Base-by-base conservation (phyloP, 768 basidiomycete genomes). In the Boletus tylopilopsis region DNA sequence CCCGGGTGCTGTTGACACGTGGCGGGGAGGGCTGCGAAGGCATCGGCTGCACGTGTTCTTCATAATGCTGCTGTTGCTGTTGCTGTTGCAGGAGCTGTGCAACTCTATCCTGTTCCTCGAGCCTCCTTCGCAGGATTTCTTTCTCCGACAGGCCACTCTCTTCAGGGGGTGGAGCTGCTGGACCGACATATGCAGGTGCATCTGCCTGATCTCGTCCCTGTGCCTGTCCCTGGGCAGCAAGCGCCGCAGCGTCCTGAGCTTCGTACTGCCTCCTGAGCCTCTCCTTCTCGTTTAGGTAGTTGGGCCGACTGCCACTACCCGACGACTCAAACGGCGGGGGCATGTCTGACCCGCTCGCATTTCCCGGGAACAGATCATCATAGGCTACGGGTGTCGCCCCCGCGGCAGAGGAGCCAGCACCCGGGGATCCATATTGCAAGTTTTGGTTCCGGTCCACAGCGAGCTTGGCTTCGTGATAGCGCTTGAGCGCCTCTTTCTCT, bases 391-490 rank as follows among this genome's bases (percentile, higher is more conserved):
- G 85, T 6, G 58, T 74, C 23, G 69, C 61, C 42, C 39, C 52
- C 18, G 57, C 49, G 8, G 42, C 53, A 12, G 61, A 58, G 6
- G 51, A 59, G 40, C 60, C 52, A 19, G 35, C 41, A 39, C 9
- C 48, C 21, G 56, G 49, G 9, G 24, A 58, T 45, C 15, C 61
- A 22, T 58, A 66, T 45, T 68, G 64, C 5, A 54, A 62, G 37
- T 67, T 64, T 49, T 87, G 84, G 4, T 73, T 78, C 18, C 80
- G 75, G 36, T 80, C 80, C 15, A 89, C 87, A 6, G 88, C 87
- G 40, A 72, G 71, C 62, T 81, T 87, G 0, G 88, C 88, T 43
- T 87, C 80, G 25, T 84, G 74, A 61, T 87, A 91, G 50, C 81
- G 72, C 55, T 64, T 73, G 47, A 90, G 61, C 21, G 83, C 83